Conservation (phyloP, 75 land plant genomes). For the Pinus tabuliformis region DNA sequence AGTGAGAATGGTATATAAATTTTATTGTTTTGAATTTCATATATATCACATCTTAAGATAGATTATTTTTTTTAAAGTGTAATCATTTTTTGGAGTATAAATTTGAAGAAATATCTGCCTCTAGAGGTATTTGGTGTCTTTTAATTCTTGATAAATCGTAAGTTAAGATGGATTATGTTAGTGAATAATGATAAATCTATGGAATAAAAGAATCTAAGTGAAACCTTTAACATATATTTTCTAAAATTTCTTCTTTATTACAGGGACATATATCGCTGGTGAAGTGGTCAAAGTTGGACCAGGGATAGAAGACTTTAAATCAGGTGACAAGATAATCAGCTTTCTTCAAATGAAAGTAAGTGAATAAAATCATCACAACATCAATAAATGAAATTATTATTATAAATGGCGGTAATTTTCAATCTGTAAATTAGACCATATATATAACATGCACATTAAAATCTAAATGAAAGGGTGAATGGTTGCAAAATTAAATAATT, state of each 20-base stretch:
- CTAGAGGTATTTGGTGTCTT: no score
- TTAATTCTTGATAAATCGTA: no score
- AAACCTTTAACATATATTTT: no score
- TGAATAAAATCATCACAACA: not conserved
- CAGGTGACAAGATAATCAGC: conserved; percentile 25
- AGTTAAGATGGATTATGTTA: no score
- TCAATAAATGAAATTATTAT: not conserved
- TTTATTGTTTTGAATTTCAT: no score
- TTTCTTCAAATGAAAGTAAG: conserved; percentile 5
- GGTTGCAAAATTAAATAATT: not conserved
- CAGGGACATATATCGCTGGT: conserved; percentile 31
- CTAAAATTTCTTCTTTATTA: not conserved
- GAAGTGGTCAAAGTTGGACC: conserved; percentile 29
- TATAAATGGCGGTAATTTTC: not conserved
- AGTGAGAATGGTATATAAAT: no score
- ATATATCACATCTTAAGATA: no score
- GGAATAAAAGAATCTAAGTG: no score
- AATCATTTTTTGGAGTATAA: no score
- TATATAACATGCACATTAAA: not conserved
- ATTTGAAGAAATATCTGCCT: no score
- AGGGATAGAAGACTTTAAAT: conserved; percentile 10
- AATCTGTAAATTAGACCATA: not conserved
- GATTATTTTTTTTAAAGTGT: no score
- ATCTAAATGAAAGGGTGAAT: not conserved
- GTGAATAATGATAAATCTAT: no score